phyloP scores from a whole-genome alignment of 352 stramenopile genomes.

The Elongisporangium undulatum region DNA sequence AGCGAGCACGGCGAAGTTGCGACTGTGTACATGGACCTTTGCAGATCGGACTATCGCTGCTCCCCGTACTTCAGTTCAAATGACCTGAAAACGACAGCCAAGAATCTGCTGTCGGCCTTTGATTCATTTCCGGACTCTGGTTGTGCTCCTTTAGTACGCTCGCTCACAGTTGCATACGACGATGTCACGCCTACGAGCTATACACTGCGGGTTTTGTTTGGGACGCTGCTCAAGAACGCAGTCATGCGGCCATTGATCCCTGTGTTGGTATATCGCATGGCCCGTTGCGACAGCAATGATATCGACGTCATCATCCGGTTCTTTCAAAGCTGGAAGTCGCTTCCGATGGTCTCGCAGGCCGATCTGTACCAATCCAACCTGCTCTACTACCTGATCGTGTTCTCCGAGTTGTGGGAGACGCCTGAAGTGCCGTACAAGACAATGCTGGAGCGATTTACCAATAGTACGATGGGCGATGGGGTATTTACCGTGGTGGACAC shows the following conservation, averaged over 20 bases:
- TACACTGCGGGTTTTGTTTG: slow-evolving; percentile 17
- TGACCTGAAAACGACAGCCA: slow-evolving; percentile 9
- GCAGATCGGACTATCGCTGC: slow-evolving; percentile 16
- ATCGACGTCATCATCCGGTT: slow-evolving; percentile 16
- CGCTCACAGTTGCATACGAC: too few species aligned
- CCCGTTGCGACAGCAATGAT: slow-evolving; percentile 24
- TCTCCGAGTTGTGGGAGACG: slow-evolving; percentile 50
- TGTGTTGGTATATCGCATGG: slow-evolving; percentile 26
- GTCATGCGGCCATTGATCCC: slow-evolving; percentile 25
- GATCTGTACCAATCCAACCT: slow-evolving; percentile 20
- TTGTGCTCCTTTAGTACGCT: too few species aligned
- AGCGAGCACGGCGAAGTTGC: slow-evolving; percentile 25
- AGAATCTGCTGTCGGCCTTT: slow-evolving; percentile 12
- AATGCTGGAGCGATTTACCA: slow-evolving; percentile 19
- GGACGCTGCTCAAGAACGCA: slow-evolving; percentile 15
- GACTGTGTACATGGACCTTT: slow-evolving; percentile 22
- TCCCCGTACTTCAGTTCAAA: slow-evolving; percentile 9
- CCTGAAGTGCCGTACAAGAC: slow-evolving; percentile 11
- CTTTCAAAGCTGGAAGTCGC: slow-evolving; percentile 2
- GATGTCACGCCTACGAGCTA: slow-evolving; percentile 4
- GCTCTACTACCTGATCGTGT: slow-evolving; percentile 42
- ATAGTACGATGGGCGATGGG: slow-evolving; percentile 22
- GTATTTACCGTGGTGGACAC: slow-evolving; percentile 16
- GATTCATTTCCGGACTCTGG: too few species aligned
- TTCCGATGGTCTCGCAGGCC: slow-evolving; percentile 15